Conservation (phyloP, 2,329 filamentous ascomycete genomes). For the Aureobasidium lini region DNA sequence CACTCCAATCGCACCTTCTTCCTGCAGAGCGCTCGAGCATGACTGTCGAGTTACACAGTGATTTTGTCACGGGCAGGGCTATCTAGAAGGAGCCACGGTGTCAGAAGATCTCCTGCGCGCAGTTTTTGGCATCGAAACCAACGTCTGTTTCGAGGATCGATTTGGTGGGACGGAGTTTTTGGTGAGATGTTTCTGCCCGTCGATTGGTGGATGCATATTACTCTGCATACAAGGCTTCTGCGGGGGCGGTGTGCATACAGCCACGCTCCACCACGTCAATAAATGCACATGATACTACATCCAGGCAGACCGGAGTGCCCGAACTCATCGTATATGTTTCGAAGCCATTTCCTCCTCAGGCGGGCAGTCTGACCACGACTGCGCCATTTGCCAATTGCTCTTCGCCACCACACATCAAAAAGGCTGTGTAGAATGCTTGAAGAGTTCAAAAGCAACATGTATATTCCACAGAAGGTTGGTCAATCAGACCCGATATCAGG, state of each 20-base stretch:
- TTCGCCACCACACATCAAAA: not conserved
- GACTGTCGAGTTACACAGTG: not conserved
- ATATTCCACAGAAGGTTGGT: slow-evolving; percentile 3
- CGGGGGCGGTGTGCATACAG: not conserved
- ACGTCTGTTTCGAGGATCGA: too few species aligned
- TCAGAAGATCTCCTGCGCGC: not conserved
- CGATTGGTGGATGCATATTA: not conserved
- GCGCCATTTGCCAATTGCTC: not conserved
- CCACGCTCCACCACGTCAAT: not conserved
- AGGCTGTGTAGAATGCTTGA: slow-evolving; percentile 1
- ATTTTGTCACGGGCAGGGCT: not conserved
- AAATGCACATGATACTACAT: not conserved
- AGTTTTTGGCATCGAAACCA: too few species aligned
- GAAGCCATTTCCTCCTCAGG: not conserved
- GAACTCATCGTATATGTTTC: not conserved
- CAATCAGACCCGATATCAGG: not conserved
- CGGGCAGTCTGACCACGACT: not conserved
- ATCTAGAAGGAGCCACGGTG: too few species aligned
- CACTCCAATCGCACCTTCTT: too few species aligned
- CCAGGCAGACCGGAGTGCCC: not conserved
- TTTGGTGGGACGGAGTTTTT: too few species aligned
- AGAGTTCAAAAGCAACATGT: slow-evolving; percentile 6
- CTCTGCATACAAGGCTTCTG: not conserved
- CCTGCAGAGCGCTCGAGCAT: not conserved
- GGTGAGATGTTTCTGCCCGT: not conserved